These are phyloP conservation scores for Exophiala xenobiotica DNA, from an alignment of 2,329 filamentous ascomycete genomes.

Conservation along the genomic window DNA sequence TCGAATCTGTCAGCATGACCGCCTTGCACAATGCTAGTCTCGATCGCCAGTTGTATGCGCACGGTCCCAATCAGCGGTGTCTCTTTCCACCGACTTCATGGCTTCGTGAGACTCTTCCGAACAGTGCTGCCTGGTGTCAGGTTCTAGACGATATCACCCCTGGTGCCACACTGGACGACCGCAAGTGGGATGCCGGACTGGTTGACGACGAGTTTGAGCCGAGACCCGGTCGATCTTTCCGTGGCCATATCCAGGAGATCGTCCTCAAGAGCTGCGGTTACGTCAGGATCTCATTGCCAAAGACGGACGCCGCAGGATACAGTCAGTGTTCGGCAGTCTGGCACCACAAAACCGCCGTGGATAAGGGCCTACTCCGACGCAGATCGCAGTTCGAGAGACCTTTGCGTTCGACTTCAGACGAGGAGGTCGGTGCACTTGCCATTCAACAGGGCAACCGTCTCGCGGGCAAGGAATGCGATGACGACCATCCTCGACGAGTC, in stretches of 20 bases:
- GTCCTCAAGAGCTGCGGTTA: conserved; percentile 64
- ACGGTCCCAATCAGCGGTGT: conserved; percentile 15
- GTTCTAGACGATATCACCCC: conserved; percentile 53
- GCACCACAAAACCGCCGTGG: conserved; percentile 8
- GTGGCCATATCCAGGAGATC: conserved; percentile 43
- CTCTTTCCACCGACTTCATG: conserved; percentile 29
- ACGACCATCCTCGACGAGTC: background rate
- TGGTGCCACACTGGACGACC: conserved; percentile 41
- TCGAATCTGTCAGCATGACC: conserved; percentile 66
- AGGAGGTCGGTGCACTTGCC: background rate
- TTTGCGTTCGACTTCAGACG: background rate
- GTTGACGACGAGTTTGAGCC: conserved; percentile 18
- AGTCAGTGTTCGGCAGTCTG: conserved; percentile 36
- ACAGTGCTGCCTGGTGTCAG: conserved; percentile 50
- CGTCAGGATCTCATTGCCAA: conserved; percentile 36
- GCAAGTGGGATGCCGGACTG: conserved; percentile 35
- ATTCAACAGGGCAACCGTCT: background rate
- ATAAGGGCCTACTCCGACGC: conserved; percentile 19
- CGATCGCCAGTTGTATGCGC: conserved; percentile 13
- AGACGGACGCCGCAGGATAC: conserved; percentile 33
- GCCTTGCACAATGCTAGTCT: conserved; percentile 37
- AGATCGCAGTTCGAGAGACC: conserved; percentile 9
- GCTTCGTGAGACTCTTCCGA: conserved; percentile 39
- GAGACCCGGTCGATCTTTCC: conserved; percentile 18
- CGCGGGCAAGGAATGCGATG: background rate